These are phyloP conservation scores for Dysphania ambrosioides DNA, from an alignment of 148 eudicot species.

Conservation along the genomic window DNA sequence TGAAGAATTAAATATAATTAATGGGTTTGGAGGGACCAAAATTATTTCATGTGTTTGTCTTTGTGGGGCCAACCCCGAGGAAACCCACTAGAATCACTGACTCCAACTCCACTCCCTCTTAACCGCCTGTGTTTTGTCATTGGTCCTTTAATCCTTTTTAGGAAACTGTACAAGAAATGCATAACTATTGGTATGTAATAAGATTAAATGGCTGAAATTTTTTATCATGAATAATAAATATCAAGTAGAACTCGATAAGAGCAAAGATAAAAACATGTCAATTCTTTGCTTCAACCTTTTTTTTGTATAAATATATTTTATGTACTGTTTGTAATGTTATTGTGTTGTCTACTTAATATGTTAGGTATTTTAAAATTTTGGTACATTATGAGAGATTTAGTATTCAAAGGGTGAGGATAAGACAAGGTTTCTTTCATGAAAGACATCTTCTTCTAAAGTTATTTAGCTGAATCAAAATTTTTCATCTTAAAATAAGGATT, in stretches of 20 bases:
- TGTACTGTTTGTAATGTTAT: no score
- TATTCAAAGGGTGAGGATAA: background rate
- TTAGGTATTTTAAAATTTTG: no score
- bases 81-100: conserved; percentile 74
- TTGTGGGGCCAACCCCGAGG: conserved; percentile 44
- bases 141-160: conserved; percentile 55
- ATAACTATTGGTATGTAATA: no score
- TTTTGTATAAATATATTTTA: no score
- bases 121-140: conserved; percentile 65
- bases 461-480: conserved; percentile 19
- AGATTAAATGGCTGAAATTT: no score
- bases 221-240: no score
- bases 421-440: conserved; percentile 24
- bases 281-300: no score
- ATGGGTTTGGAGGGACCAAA: conserved; percentile 10
- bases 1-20: conserved; percentile 9
- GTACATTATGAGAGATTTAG: no score
- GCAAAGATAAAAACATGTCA: no score
- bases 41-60: background rate
- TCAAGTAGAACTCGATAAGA: no score
- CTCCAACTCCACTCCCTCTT: conserved; percentile 73
- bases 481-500: conserved; percentile 8
- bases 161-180: background rate
- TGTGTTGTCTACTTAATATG: no score
- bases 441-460: conserved; percentile 22